Evolutionary conservation across 2,329 filamentous ascomycete genomes (phyloP).

Genomic region (Botrytis fragariae): DNA sequence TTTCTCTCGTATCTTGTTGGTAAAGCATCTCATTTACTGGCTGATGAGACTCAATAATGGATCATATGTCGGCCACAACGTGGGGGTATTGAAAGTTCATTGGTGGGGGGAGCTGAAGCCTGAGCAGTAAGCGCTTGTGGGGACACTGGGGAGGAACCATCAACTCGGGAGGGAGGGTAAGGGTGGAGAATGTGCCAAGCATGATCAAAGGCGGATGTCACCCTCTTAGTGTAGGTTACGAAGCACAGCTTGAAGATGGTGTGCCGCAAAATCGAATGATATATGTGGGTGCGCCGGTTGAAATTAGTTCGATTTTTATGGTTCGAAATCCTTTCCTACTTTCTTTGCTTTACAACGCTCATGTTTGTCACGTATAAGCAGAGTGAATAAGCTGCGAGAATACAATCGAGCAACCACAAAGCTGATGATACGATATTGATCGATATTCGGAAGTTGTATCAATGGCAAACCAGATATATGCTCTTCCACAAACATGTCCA

Average conservation of each 20-base stretch:
- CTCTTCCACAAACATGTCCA: slow-evolving; percentile 4
- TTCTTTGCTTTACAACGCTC: background rate
- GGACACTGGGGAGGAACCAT: slow-evolving; percentile 8
- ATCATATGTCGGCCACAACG: background rate
- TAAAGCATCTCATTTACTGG: slow-evolving; percentile 1
- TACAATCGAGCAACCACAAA: background rate
- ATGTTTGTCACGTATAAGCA: slow-evolving; percentile 1
- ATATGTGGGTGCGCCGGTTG: slow-evolving; percentile 8
- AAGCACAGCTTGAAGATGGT: slow-evolving; percentile 10
- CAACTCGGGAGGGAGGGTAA: slow-evolving; percentile 9
- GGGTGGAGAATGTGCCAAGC: slow-evolving; percentile 7
- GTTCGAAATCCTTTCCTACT: background rate
- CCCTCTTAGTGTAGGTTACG: background rate
- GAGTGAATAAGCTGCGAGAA: background rate
- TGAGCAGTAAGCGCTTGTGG: slow-evolving; percentile 16
- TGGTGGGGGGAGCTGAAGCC: background rate
- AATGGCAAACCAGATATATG: slow-evolving; percentile 11
- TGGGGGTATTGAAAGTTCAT: background rate
- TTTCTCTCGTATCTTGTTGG: background rate
- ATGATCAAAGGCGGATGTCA: background rate
- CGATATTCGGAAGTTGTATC: background rate
- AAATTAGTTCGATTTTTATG: background rate
- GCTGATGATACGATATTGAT: background rate
- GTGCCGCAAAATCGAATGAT: background rate
- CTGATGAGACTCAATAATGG: background rate